Base-by-base conservation (phyloP, 225 moss, liverwort and hornwort genomes). In the Marchantia polymorpha region DNA sequence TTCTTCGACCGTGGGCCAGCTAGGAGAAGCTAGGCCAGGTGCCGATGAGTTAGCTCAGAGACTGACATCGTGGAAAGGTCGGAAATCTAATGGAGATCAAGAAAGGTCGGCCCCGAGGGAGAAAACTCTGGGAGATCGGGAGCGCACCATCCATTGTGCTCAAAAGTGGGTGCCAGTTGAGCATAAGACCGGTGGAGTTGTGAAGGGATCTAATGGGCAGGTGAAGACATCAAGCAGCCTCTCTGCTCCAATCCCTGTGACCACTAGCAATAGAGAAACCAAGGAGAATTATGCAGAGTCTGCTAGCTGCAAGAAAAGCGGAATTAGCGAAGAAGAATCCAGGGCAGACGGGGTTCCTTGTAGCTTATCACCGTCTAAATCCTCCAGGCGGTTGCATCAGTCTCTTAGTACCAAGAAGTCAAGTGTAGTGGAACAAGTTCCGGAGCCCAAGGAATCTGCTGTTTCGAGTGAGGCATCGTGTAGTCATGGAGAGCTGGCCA, bases 91-190 rank as follows among this genome's bases (percentile, higher is more conserved):
- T 12, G 76, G 76, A 76, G 87, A 87, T 19, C 87, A 82, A 59
- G 87, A 87, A 47, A 79, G 77, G 52, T 27, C 65, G 20, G 14
- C 56, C 23, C 66, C 67, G 11, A 83, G 77, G 31, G 86, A 86
- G 17, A 83, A 83, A 76, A 8, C 10, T 66, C 31, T 52, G 39
- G 65, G 60, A 59, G 87, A 84, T 29, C 39, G 77, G 20, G 84
- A 81, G 65, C 82, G 82, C 55, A 75, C 25, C 27, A 29, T 29
- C 53, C 77, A 81, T 61, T 77, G 39, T 20, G 77, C 80, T 0
- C 86, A 87, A 17, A 84, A 80, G 58, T 87, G 87, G 87, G 87
- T 84, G 60, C 87, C 82, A 61, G 83, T 84, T 50, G 87, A 87
- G 16, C 83, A 79, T 49, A 87, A 75, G 60, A 63, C 46, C 80